These are phyloP conservation scores for Orbilia oligospora DNA, from an alignment of 2,329 filamentous ascomycete species.

Conservation along the genomic window DNA sequence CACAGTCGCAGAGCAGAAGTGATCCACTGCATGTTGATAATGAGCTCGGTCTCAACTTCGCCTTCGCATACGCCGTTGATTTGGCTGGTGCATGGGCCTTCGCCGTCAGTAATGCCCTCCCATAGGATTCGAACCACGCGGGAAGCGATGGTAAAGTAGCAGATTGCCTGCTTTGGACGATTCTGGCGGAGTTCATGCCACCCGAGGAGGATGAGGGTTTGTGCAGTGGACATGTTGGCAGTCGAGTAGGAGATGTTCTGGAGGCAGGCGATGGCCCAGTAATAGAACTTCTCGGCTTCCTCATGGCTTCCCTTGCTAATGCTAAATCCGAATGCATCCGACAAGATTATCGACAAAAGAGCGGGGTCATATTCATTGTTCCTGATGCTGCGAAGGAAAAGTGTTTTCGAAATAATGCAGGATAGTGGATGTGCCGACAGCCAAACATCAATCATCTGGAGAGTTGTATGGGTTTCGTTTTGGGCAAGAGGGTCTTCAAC, in stretches of 20 bases:
- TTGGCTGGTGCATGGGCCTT: constrained; percentile 59
- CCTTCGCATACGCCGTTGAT: constrained; percentile 61
- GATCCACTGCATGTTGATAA: constrained; percentile 62
- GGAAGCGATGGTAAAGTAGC: constrained; percentile 59
- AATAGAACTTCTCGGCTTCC: constrained; percentile 59
- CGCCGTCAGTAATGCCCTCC: constrained; percentile 58
- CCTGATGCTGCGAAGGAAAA: constrained; percentile 60
- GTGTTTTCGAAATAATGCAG: constrained; percentile 61
- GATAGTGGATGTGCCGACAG: constrained; percentile 61
- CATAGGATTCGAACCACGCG: constrained; percentile 52
- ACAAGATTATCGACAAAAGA: constrained; percentile 59
- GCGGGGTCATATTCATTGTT: constrained; percentile 58
- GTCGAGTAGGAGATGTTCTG: constrained; percentile 54
- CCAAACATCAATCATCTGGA: constrained; percentile 62
- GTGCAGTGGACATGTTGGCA: constrained; percentile 56
- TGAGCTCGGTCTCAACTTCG: constrained; percentile 61
- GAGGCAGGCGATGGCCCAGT: constrained; percentile 55
- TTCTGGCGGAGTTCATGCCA: constrained; percentile 61
- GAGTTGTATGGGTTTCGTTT: constrained; percentile 48
- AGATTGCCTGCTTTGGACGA: constrained; percentile 59
- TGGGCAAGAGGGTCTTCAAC: constrained; percentile 52
- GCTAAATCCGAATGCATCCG: constrained; percentile 59
- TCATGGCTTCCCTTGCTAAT: constrained; percentile 52
- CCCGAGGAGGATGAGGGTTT: constrained; percentile 60
- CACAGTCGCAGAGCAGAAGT: constrained; percentile 56